A percentile compares a stretch with the other conserved stretches of the same genome.
Conservation (phyloP, 1,284 basidiomycete genomes). For the Peniophora sp. region DNA sequence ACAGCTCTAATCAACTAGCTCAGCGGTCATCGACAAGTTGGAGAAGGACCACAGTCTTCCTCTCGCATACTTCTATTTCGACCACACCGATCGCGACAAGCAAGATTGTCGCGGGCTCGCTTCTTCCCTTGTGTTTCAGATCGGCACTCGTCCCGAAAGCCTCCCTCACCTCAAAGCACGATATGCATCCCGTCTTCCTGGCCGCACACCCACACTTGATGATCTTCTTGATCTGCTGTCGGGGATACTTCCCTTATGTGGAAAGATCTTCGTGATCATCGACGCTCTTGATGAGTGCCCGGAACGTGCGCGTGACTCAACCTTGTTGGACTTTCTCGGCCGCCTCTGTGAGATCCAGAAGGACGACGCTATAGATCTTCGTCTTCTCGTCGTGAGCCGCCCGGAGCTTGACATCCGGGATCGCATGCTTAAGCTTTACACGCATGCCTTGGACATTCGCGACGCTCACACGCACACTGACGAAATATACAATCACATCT, state of each 20-base stretch:
- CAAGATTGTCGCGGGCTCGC: not conserved
- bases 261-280: not conserved
- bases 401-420: not conserved
- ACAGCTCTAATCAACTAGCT: not conserved
- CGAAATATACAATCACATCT: not conserved
- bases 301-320: not conserved
- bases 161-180: not conserved
- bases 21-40: not conserved
- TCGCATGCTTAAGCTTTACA: not conserved
- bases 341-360: not conserved
- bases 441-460: too few species aligned
- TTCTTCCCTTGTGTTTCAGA: not conserved
- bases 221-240: not conserved
- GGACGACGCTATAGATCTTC: not conserved
- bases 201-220: not conserved
- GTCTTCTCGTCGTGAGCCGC: not conserved
- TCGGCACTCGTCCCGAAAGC: not conserved
- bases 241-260: not conserved
- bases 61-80: constrained; percentile 1
- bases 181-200: not conserved
- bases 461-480: too few species aligned
- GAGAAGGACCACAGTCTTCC: too few species aligned
- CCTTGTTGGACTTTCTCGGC: not conserved
- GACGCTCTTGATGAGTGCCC: constrained; percentile 1
- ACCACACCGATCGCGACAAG: not conserved